These are phyloP conservation scores for Pulveroboletus frians DNA, from an alignment of 768 basidiomycete species.

Conservation along the genomic window DNA sequence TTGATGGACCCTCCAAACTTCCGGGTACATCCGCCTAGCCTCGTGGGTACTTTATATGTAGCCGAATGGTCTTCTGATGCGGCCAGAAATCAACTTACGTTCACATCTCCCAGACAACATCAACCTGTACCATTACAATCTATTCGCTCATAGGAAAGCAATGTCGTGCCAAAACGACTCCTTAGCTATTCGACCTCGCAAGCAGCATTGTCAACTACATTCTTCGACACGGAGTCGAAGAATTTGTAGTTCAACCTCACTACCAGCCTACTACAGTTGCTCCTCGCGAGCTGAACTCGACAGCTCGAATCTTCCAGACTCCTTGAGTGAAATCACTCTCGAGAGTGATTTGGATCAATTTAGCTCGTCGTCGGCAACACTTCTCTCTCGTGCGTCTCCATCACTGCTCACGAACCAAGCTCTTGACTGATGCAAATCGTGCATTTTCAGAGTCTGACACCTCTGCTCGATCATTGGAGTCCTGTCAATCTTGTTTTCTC, in stretches of 20 bases:
- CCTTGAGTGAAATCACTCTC: constrained; percentile 9
- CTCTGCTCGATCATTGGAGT: not conserved
- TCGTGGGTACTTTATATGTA: constrained; percentile 10
- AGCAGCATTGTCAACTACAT: not conserved
- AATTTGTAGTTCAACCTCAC: constrained; percentile 13
- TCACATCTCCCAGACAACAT: constrained; percentile 11
- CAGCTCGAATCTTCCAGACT: constrained; percentile 4
- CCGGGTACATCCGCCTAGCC: constrained; percentile 9
- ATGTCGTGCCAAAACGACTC: constrained; percentile 19
- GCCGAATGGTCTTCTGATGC: constrained; percentile 20
- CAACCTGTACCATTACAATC: constrained; percentile 23
- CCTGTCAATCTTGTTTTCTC: constrained; percentile 8
- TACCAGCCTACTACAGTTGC: not conserved
- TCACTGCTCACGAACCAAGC: not conserved
- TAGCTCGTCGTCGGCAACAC: constrained; percentile 20
- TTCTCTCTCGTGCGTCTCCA: constrained; percentile 15
- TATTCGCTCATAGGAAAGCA: constrained; percentile 2
- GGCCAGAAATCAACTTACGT: constrained; percentile 25
- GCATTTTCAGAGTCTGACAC: constrained; percentile 6
- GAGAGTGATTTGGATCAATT: constrained; percentile 16
- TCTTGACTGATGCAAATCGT: constrained; percentile 3
- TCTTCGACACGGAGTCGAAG: constrained; percentile 1
- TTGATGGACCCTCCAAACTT: constrained; percentile 1
- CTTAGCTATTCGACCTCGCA: constrained; percentile 5
- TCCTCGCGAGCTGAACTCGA: not conserved